Percentiles rank a stretch among this genome's conserved stretches.
Conservation (phyloP, 495 filamentous ascomycete genomes). For the Podospora tetraspora region DNA sequence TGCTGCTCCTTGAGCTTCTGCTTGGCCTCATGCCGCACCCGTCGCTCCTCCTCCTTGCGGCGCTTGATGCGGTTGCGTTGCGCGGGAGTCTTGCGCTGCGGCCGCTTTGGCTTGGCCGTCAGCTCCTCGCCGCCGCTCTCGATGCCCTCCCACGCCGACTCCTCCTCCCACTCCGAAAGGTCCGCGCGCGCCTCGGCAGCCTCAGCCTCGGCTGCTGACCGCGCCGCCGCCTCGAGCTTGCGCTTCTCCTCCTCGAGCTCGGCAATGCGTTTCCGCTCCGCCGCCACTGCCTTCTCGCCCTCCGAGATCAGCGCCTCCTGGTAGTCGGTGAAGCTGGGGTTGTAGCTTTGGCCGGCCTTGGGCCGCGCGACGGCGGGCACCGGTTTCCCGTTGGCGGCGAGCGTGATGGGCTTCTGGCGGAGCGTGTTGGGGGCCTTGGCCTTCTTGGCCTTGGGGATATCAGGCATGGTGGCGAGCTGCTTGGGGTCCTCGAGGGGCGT, state of each 20-base stretch:
- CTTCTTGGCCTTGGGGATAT: constrained; percentile 56
- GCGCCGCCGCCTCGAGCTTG: constrained; percentile 48
- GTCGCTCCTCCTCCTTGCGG: constrained; percentile 77
- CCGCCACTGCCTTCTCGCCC: constrained; percentile 70
- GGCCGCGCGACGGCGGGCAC: constrained; percentile 76
- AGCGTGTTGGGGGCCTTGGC: constrained; percentile 72
- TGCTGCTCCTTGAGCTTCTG: constrained; percentile 67
- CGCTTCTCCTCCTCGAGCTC: constrained; percentile 57
- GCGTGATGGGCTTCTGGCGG: constrained; percentile 67
- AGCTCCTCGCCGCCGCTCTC: constrained; percentile 61
- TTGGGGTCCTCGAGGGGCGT: constrained; percentile 45
- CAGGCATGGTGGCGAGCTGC: constrained; percentile 48
- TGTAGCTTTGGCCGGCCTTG: constrained; percentile 80
- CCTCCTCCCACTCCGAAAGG: constrained; percentile 67
- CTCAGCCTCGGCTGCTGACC: constrained; percentile 55
- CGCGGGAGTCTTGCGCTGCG: constrained; percentile 75
- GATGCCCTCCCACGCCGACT: constrained; percentile 83
- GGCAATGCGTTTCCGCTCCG: constrained; percentile 70
- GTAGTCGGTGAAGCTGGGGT: constrained; percentile 82
- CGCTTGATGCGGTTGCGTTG: constrained; percentile 83
- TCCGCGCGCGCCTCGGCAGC: constrained; percentile 62
- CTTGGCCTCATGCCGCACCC: constrained; percentile 62
- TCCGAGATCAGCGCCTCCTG: constrained; percentile 64
- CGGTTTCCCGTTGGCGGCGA: constrained; percentile 68
- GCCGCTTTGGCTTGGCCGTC: constrained; percentile 62